Percentiles rank a stretch among this genome's conserved stretches.
Evolutionary conservation across 108 stramenopile genomes (phyloP).

Genomic region (Pseudonitzschia delicatissima): DNA sequence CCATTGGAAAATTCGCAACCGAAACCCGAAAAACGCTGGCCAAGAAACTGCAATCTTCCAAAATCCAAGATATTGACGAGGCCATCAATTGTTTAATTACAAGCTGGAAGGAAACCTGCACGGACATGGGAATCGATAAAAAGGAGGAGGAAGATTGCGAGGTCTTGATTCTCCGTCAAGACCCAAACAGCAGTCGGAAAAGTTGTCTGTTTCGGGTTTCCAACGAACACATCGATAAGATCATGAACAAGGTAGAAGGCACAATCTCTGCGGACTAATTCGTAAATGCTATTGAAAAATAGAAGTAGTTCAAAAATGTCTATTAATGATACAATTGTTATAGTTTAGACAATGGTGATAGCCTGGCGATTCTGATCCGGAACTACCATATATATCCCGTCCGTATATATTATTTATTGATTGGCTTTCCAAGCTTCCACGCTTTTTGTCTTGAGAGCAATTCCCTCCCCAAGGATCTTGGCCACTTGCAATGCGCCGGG

Average conservation of each 20-base stretch:
- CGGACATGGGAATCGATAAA: background rate
- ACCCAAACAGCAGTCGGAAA: background rate
- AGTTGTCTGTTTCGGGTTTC: conserved; percentile 7
- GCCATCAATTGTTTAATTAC: conserved; percentile 15
- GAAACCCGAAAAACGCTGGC: conserved; percentile 18
- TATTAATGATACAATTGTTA: too few relatives aligned
- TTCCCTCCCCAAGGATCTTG: conserved; percentile 39
- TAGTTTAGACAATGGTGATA: too few relatives aligned
- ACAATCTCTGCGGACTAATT: too few relatives aligned
- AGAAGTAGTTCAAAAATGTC: too few relatives aligned
- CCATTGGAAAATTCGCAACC: conserved; percentile 31
- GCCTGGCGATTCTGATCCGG: too few relatives aligned
- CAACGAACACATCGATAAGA: background rate
- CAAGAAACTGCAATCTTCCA: background rate
- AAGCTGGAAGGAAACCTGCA: conserved; percentile 24
- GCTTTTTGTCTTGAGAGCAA: too few relatives aligned
- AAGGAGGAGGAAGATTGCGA: conserved; percentile 15
- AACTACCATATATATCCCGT: too few relatives aligned
- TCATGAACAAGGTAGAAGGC: background rate
- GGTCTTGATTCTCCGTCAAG: conserved; percentile 19
- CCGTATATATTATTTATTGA: too few relatives aligned
- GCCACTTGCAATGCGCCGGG: conserved; percentile 48
- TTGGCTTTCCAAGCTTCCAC: too few relatives aligned
- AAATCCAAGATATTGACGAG: conserved; percentile 2
- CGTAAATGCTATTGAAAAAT: too few relatives aligned